Percentiles rank a stretch among this genome's conserved stretches.
Evolutionary conservation across 257 asterid species (phyloP).

Genomic region (Dorcoceras hygrometricum): DNA sequence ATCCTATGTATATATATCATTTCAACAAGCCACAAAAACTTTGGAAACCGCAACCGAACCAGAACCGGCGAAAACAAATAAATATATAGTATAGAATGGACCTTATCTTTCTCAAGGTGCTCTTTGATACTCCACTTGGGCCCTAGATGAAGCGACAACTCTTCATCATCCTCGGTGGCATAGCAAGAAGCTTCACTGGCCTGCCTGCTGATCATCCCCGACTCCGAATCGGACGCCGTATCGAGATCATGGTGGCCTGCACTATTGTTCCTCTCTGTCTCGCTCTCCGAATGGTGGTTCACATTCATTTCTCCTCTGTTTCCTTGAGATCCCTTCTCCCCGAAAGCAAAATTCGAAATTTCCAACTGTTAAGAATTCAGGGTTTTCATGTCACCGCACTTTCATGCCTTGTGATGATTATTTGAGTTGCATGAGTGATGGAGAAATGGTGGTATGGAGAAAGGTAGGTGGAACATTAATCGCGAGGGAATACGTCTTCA

Average conservation of each 20-base stretch:
- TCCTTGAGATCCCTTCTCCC: conserved; percentile 32
- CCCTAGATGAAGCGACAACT: conserved; percentile 36
- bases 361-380: neutral
- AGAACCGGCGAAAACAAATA: neutral
- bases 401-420: neutral
- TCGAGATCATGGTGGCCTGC: conserved; percentile 28
- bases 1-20: no score
- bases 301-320: conserved; percentile 7
- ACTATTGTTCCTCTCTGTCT: conserved; percentile 16
- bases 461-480: neutral
- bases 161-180: conserved; percentile 42
- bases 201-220: conserved; percentile 31
- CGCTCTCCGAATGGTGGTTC: conserved; percentile 20
- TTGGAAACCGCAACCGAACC: neutral
- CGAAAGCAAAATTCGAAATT: neutral
- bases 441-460: neutral
- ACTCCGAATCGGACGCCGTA: conserved; percentile 28
- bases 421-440: neutral
- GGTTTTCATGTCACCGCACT: neutral
- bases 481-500: neutral
- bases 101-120: conserved; percentile 55
- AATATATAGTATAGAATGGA: neutral
- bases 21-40: neutral
- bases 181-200: conserved; percentile 31
- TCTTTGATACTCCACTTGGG: conserved; percentile 45